Evolutionary conservation across 164 flowering plant species (phyloP), one percentile per base, ranked within the genome.

Genomic region (Berberis vulgaris): DNA sequence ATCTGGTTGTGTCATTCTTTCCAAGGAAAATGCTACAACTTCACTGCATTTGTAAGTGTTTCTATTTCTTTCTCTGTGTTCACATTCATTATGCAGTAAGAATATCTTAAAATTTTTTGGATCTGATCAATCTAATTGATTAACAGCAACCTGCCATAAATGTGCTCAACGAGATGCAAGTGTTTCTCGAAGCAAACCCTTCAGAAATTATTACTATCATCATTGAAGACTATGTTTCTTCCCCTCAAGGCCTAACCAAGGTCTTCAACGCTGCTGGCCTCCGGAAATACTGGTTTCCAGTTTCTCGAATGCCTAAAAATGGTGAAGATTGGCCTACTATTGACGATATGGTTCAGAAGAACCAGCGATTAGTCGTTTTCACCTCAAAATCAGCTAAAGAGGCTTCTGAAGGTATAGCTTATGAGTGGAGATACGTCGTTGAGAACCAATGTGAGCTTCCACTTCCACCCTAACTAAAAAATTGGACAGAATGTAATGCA

Each of bases 1-100:
- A 80, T 89, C 59, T 91, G 98, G 98, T 70, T 89, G 65, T 91
- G 98, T 69, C 98, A 88, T 70, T 91, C 96, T 41, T 88, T 65
- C 62, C 84, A 86, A 1, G 96, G 90, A 26, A 70, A 74, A 45
- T 91, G 98, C 80, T 79, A 63, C 79, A 83, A 87, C 73, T 80
- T 60, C 73, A 89, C 98, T 38, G 90, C 98, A 61, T 91, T 87
- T 67, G 98, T 87, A 78, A 84, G 96, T 86, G 45, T 62, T 57
- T 13, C 11, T 38, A 59, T 41, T 45, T 2, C n/a, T 13, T 13
- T 13, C 55, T 2, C 45, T 40, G 5, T 49, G 1, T 39, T 39
- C 1, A 45, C 2, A 41, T 9, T 26, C 26, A 11, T 40, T 54
- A 1, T 8, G 13, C 0, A 4, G 40, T 5, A 10, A 26, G 26